Percentiles rank a stretch among this genome's conserved stretches.
Conservation (phyloP, 805 yeast species). For the Kluyveromyces nonfermentans region DNA sequence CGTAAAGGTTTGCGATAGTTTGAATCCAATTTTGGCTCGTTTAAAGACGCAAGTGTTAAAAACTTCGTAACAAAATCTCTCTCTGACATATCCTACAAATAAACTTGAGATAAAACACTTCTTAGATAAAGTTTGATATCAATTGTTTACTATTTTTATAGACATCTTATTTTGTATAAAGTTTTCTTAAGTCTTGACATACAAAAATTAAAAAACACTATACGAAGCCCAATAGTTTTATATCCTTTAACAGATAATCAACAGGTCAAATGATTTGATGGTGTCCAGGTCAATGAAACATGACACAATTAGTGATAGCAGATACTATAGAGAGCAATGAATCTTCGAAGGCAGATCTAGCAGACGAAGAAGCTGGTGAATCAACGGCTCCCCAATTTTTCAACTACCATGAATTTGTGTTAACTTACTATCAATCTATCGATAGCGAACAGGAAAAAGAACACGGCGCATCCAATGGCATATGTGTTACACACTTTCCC, state of each 20-base stretch:
- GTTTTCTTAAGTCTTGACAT: not conserved
- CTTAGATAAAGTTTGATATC: too few relatives aligned
- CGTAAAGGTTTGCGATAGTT: constrained; percentile 25
- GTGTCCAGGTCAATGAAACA: not conserved
- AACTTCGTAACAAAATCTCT: constrained; percentile 41
- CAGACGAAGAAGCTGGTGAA: not conserved
- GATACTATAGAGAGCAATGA: not conserved
- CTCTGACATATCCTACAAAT: constrained; percentile 19
- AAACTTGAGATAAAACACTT: not conserved
- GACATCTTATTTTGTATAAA: too few relatives aligned
- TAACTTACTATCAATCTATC: constrained; percentile 26
- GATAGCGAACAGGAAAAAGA: constrained; percentile 10
- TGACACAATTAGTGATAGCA: not conserved
- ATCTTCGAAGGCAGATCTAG: not conserved
- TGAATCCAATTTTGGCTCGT: constrained; percentile 27
- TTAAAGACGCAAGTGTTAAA: constrained; percentile 38
- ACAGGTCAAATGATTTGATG: too few relatives aligned
- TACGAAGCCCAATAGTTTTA: too few relatives aligned
- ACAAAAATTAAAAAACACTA: not conserved
- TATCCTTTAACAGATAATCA: too few relatives aligned
- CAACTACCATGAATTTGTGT: constrained; percentile 58
- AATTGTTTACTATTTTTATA: too few relatives aligned
- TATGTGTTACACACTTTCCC: constrained; percentile 60
- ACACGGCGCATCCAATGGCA: constrained; percentile 27
- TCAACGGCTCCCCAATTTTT: constrained; percentile 35